These are phyloP conservation scores for Penicillium sp. DNA, from an alignment of 2,329 filamentous ascomycete species.

Conservation along the genomic window DNA sequence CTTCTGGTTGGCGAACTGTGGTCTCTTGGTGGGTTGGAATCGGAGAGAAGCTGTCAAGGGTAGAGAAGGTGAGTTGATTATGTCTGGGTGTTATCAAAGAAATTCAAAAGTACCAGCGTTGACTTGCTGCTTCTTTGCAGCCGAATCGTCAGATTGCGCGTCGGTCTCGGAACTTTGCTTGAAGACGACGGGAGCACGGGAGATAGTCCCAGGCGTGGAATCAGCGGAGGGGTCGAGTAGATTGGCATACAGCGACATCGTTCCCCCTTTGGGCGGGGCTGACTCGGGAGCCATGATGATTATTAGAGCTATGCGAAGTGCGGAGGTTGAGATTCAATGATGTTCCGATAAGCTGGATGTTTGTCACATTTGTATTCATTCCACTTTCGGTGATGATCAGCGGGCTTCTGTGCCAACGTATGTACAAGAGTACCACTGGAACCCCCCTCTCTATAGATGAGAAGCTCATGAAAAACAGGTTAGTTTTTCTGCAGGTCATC, in stretches of 20 bases:
- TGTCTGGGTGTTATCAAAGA: conserved; percentile 24
- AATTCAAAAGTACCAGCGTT: conserved; percentile 59
- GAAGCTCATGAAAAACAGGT: too few relatives aligned
- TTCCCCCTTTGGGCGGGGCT: conserved; percentile 37
- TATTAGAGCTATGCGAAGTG: not conserved
- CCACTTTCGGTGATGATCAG: too few relatives aligned
- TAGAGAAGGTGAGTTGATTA: conserved; percentile 16
- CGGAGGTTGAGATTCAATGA: not conserved
- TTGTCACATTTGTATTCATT: not conserved
- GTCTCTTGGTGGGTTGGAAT: conserved; percentile 83
- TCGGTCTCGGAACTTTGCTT: conserved; percentile 55
- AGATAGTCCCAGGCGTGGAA: conserved; percentile 62
- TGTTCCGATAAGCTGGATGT: not conserved
- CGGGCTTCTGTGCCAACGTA: too few relatives aligned
- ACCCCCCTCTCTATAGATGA: too few relatives aligned
- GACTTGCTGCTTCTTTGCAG: conserved; percentile 63
- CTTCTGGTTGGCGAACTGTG: conserved; percentile 62
- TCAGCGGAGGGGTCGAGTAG: conserved; percentile 61
- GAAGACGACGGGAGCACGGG: conserved; percentile 72
- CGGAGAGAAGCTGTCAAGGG: conserved; percentile 61
- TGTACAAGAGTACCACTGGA: too few relatives aligned
- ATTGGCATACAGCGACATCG: conserved; percentile 79
- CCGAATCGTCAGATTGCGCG: conserved; percentile 47
- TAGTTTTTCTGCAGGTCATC: too few relatives aligned
- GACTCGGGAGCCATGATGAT: conserved; percentile 33